phyloP scores from a whole-genome alignment of 495 filamentous ascomycete genomes.

The Pseudotulostoma volvatum region DNA sequence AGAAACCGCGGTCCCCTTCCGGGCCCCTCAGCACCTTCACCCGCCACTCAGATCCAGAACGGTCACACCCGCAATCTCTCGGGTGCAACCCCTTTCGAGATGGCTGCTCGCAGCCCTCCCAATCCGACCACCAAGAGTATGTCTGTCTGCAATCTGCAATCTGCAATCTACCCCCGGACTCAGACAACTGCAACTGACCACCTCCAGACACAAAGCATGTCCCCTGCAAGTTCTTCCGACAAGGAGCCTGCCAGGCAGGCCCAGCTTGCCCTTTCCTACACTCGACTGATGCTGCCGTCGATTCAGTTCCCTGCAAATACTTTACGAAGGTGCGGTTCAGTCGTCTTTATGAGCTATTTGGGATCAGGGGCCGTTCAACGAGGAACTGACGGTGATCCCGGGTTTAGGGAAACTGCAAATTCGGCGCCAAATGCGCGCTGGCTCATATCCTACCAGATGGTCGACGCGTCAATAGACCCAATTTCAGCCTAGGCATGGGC shows the following conservation, averaged over 20 bases:
- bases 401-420: constrained; percentile 90
- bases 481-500: constrained; percentile 21
- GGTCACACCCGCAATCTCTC: constrained; percentile 32
- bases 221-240: constrained; percentile 96
- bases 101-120: constrained; percentile 57
- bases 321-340: constrained; percentile 68
- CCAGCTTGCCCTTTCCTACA: constrained; percentile 93
- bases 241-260: constrained; percentile 91
- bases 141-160: constrained; percentile 18
- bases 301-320: constrained; percentile 89
- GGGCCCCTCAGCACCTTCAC: not conserved
- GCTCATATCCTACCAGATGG: constrained; percentile 91
- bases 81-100: constrained; percentile 19
- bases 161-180: too few relatives aligned
- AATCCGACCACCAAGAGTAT: constrained; percentile 53
- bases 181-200: constrained; percentile 9
- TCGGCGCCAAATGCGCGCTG: constrained; percentile 91
- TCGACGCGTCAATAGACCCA: constrained; percentile 62
- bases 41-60: constrained; percentile 3
- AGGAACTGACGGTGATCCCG: constrained; percentile 1
- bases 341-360: constrained; percentile 1
- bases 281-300: constrained; percentile 59
- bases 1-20: not conserved
- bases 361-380: not conserved
- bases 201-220: constrained; percentile 83